phyloP scores from a whole-genome alignment of 306 rosid genomes.

The Quercus mongolica region DNA sequence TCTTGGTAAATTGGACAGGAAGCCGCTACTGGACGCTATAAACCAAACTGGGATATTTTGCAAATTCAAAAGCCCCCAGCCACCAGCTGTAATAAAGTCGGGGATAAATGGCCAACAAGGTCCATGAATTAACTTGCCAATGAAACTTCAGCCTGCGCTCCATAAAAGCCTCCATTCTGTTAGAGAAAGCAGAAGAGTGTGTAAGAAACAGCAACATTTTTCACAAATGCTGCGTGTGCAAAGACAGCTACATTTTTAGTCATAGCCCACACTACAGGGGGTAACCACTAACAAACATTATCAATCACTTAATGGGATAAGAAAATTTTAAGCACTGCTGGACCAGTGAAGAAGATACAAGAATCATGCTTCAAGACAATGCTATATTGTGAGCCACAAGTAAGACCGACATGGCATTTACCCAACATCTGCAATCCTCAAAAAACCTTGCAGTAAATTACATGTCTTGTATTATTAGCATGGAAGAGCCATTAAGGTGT shows the following conservation, averaged over 20 bases:
- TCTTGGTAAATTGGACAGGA: slow-evolving; percentile 17
- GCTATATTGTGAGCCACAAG: slow-evolving; percentile 5
- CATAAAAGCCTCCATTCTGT: slow-evolving; percentile 6
- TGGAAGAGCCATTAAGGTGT: neutral
- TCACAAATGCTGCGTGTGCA: neutral
- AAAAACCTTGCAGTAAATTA: slow-evolving; percentile 2
- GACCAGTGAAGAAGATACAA: neutral
- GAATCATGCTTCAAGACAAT: slow-evolving; percentile 9
- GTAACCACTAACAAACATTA: neutral
- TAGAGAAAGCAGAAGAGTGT: slow-evolving; percentile 22
- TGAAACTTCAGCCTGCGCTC: neutral
- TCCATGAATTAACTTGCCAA: neutral
- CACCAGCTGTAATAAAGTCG: neutral
- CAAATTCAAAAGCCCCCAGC: neutral
- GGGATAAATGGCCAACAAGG: neutral
- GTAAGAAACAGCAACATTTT: neutral
- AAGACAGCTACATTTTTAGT: neutral
- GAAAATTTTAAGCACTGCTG: neutral
- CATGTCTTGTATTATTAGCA: neutral
- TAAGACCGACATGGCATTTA: neutral
- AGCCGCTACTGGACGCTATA: slow-evolving; percentile 13
- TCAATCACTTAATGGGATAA: neutral
- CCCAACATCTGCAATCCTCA: slow-evolving; percentile 4
- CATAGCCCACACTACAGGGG: neutral
- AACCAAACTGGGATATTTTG: slow-evolving; percentile 9